A percentile compares a stretch with the other conserved stretches of the same genome.
Conservation (phyloP, 495 filamentous ascomycete species). For the Tetracladium marchalianum region DNA sequence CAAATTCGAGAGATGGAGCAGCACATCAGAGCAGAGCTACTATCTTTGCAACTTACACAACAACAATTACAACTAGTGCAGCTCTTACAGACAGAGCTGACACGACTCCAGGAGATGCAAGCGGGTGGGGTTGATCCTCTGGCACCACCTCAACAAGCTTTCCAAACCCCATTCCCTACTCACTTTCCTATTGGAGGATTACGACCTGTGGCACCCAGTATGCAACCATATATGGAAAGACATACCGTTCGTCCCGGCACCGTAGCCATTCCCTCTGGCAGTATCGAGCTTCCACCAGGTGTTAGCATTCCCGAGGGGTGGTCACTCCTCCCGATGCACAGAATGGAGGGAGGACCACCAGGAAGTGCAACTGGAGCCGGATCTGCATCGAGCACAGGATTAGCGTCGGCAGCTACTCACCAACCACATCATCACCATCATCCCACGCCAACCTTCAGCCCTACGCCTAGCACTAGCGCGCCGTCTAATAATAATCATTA, state of each 20-base stretch:
- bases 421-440: neutral
- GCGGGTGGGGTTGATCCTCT: constrained; percentile 9
- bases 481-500: constrained; percentile 20
- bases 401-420: constrained; percentile 17
- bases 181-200: constrained; percentile 9
- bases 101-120: constrained; percentile 41
- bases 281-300: constrained; percentile 61
- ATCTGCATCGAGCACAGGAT: constrained; percentile 12
- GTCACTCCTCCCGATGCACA: constrained; percentile 60
- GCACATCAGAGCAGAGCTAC: constrained; percentile 56
- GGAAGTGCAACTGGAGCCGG: constrained; percentile 1
- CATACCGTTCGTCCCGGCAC: constrained; percentile 30
- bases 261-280: constrained; percentile 48
- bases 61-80: constrained; percentile 47
- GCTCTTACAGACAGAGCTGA: constrained; percentile 53
- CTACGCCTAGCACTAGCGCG: constrained; percentile 5
- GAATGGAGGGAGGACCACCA: constrained; percentile 30
- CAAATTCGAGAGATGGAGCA: constrained; percentile 56
- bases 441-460: constrained; percentile 12
- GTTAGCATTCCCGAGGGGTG: constrained; percentile 66
- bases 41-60: constrained; percentile 38
- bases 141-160: constrained; percentile 18
- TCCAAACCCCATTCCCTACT: constrained; percentile 23
- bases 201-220: constrained; percentile 10
- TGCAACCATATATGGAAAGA: constrained; percentile 19